A percentile compares a stretch with the other conserved stretches of the same genome.
Evolutionary conservation across 139 green algal genomes (phyloP).

Genomic region (Chlamydomonas sphaeroides): DNA sequence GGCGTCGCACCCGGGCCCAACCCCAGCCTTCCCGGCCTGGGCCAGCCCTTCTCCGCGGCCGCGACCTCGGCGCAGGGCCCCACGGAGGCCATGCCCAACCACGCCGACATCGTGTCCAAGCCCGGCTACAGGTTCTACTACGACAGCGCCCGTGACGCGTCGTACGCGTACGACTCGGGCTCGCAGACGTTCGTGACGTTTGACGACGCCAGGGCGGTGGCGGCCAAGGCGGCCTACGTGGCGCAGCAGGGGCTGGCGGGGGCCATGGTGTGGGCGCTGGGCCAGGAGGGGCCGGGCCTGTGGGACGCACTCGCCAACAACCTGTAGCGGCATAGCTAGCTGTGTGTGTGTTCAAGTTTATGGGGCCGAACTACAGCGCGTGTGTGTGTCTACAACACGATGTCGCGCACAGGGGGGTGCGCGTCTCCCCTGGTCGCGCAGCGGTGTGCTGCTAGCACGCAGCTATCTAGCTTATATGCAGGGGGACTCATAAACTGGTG

Average conservation of each 20-base stretch:
- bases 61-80: neutral
- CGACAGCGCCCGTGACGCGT: neutral
- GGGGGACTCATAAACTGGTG: too few relatives aligned
- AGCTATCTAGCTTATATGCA: too few relatives aligned
- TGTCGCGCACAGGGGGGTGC: too few relatives aligned
- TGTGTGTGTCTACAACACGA: too few relatives aligned
- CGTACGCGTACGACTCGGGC: constrained; percentile 7
- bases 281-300: neutral
- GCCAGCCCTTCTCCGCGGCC: neutral
- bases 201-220: constrained; percentile 9
- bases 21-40: neutral
- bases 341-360: too few relatives aligned
- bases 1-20: neutral
- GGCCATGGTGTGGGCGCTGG: constrained; percentile 2
- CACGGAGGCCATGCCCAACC: neutral
- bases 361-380: too few relatives aligned
- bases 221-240: neutral
- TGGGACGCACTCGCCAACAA: neutral
- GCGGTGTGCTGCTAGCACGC: too few relatives aligned
- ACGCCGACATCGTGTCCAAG: neutral
- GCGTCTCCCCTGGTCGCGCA: too few relatives aligned
- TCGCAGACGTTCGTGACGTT: neutral
- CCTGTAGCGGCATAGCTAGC: too few relatives aligned
- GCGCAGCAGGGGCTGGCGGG: neutral
- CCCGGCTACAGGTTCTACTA: neutral